phyloP scores from a whole-genome alignment of 2,329 filamentous ascomycete genomes.

The Fusarium robinianum region DNA sequence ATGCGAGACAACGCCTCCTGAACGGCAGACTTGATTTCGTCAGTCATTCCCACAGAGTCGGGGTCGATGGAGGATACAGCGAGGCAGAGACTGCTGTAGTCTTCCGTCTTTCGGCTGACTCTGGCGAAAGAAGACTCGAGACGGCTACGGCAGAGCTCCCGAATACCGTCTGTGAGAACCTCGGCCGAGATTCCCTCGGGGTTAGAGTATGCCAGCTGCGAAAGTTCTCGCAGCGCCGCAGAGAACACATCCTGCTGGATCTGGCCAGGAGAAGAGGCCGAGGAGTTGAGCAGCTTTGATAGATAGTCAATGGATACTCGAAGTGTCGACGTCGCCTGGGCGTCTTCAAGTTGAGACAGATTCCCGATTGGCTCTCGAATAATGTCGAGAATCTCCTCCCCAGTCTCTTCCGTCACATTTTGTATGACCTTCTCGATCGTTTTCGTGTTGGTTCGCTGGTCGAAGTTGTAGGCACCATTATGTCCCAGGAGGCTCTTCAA shows the following conservation, averaged over 20 bases:
- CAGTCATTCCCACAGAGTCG: conserved; percentile 58
- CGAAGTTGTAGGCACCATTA: conserved; percentile 77
- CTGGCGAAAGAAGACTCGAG: conserved; percentile 63
- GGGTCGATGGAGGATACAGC: conserved; percentile 59
- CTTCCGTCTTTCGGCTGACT: conserved; percentile 57
- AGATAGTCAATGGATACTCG: conserved; percentile 60
- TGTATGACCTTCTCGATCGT: conserved; percentile 76
- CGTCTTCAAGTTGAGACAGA: conserved; percentile 34
- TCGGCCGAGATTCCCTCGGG: conserved; percentile 48
- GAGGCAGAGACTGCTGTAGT: conserved; percentile 58
- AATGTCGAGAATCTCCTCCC: conserved; percentile 56
- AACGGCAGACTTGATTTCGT: conserved; percentile 57
- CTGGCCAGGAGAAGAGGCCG: conserved; percentile 35
- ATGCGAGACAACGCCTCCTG: conserved; percentile 58
- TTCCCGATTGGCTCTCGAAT: conserved; percentile 50
- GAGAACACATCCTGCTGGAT: conserved; percentile 41
- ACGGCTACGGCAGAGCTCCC: conserved; percentile 59
- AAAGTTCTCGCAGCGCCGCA: conserved; percentile 56
- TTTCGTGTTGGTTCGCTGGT: conserved; percentile 83
- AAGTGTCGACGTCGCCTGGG: conserved; percentile 43
- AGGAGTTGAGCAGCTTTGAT: conserved; percentile 54
- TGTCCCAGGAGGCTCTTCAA: conserved; percentile 71
- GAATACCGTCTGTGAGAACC: conserved; percentile 55
- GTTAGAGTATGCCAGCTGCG: conserved; percentile 59
- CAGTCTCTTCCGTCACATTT: conserved; percentile 59